Evolutionary conservation across 2,329 filamentous ascomycete genomes (phyloP), one percentile per base, ranked within the genome.

Genomic region (Beauveria varroae): DNA sequence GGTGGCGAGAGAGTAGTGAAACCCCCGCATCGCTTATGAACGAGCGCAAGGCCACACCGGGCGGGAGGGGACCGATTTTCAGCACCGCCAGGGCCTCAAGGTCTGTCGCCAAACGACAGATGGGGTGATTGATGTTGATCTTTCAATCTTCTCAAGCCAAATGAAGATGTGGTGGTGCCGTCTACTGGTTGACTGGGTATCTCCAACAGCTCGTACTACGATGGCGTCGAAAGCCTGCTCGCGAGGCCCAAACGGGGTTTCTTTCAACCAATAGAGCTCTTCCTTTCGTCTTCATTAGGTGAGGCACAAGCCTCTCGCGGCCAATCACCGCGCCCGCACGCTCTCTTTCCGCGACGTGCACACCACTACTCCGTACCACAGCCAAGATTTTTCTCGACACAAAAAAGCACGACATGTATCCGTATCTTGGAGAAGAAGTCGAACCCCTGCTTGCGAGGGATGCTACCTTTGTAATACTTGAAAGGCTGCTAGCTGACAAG

Each of bases 261-360:
- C n/a, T 18, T 9, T 7, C n/a, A 37, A 28, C n/a, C 54, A 52
- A 37, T 37, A 37, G 34, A 26, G 14, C n/a, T 22, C 34, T 43
- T 37, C 34, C 12, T 37, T 37, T 37, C 34, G 34, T 37, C 34
- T 50, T 50, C 28, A 10, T 26, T 24, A 26, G 40, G 54, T 41
- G 44, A 41, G 56, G 56, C 56, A 41, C 46, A 58, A 58, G 56
- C 56, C 46, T 51, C 12, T 22, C 14, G n/a, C 55, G 22, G 44
- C 55, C 55, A 57, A 57, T 57, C 55, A 57, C 22, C 30, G 22
- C 44, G 44, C 55, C n/a, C 28, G 44, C 26, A 49, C 55, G 44
- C 55, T 37, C 44, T 24, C 41, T 50, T 49, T 16, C 55, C 30
- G 30, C 44, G 44, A 57, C 55, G 41, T n/a, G 34, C 34, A 20